Evolutionary conservation across 306 rosid species (phyloP).

Genomic region (Urtica urens): DNA sequence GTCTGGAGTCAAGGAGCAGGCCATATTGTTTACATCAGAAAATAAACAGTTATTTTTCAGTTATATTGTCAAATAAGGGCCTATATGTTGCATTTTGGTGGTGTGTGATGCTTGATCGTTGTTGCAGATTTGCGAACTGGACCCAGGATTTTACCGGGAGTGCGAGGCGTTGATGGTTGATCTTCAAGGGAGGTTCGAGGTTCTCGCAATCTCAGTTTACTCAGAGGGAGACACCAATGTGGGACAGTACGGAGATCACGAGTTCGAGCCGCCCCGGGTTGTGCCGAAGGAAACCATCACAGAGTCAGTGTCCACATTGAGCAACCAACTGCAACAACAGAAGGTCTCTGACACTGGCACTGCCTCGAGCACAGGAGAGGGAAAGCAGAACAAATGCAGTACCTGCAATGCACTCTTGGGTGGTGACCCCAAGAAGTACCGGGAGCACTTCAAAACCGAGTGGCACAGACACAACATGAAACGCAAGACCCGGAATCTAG

Average conservation of each 20-base stretch:
- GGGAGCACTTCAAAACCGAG: slow-evolving; percentile 87
- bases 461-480: slow-evolving; percentile 91
- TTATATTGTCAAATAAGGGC: too few species aligned
- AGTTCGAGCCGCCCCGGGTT: slow-evolving; percentile 28
- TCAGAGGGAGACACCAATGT: slow-evolving; percentile 64
- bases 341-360: slow-evolving; percentile 32
- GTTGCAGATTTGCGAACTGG: slow-evolving; percentile 60
- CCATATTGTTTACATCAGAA: too few species aligned
- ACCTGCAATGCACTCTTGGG: slow-evolving; percentile 48
- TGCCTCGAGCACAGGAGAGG: slow-evolving; percentile 31
- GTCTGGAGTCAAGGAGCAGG: too few species aligned
- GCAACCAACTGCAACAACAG: slow-evolving; percentile 54
- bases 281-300: slow-evolving; percentile 19
- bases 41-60: too few species aligned
- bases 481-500: slow-evolving; percentile 73
- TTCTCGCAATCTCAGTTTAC: slow-evolving; percentile 63
- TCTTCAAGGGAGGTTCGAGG: slow-evolving; percentile 74
- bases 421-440: slow-evolving; percentile 50
- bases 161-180: slow-evolving; percentile 57
- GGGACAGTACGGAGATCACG: slow-evolving; percentile 59
- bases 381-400: slow-evolving; percentile 61
- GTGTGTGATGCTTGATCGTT: not conserved
- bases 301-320: slow-evolving; percentile 39
- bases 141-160: slow-evolving; percentile 72
- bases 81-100: not conserved